phyloP scores from a whole-genome alignment of 2,329 filamentous ascomycete species.

The Tolypocladium sp. region DNA sequence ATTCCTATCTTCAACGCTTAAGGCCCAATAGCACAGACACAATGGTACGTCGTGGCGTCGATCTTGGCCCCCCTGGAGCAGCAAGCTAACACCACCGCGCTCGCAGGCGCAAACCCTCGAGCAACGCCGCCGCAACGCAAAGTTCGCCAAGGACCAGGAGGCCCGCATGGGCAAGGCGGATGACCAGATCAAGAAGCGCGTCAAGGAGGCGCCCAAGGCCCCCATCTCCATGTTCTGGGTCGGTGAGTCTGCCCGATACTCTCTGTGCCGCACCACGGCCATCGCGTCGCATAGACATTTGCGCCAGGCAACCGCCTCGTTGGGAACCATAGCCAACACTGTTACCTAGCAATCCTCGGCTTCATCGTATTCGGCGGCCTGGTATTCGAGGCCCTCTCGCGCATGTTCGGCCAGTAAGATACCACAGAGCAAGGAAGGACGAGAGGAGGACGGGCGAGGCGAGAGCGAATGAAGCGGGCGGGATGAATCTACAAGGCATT shows the following conservation, averaged over 20 bases:
- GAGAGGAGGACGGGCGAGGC: no score
- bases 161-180: constrained; percentile 68
- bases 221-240: constrained; percentile 58
- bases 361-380: constrained; percentile 55
- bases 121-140: constrained; percentile 72
- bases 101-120: constrained; percentile 71
- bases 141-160: constrained; percentile 67
- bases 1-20: background rate
- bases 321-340: background rate
- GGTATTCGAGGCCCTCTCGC: constrained; percentile 47
- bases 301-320: background rate
- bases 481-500: background rate
- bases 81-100: background rate
- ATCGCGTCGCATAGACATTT: background rate
- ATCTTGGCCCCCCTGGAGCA: background rate
- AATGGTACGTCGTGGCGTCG: constrained; percentile 1
- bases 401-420: constrained; percentile 33
- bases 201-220: constrained; percentile 47
- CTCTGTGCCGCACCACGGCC: background rate
- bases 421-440: background rate
- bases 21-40: background rate
- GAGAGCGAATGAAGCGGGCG: background rate
- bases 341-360: constrained; percentile 38
- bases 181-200: constrained; percentile 50
- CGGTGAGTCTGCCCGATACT: constrained; percentile 32